Evolutionary conservation across 495 filamentous ascomycete genomes (phyloP), one percentile per base, ranked within the genome.

Genomic region (Monascus purpureus): DNA sequence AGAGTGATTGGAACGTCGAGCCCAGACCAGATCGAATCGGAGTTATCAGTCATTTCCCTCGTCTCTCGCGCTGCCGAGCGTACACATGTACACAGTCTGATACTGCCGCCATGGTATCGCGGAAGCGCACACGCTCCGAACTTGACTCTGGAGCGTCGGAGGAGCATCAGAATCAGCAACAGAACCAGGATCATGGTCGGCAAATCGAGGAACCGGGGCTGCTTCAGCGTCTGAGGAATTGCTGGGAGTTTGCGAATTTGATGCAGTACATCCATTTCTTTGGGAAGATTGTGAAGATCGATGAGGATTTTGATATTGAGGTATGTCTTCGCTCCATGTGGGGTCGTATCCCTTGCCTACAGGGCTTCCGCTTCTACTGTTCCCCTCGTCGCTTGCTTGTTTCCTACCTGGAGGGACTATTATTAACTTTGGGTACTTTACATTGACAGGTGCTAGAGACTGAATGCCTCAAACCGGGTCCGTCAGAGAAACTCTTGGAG

Each of bases 241-340:
- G 76, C 61, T 95, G 90, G 86, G 81, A 95, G 53, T 94, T 97
- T 55, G 82, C 90, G 28, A 86, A 84, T 49, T 67, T 97, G 4
- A 85, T 79, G 62, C 90, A 97, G 56, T 97, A 83, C 61, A 80
- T 95, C 33, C 75, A 74, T 43, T 70, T 85, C 32, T 97, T 97
- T 57, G 86, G 86, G 17, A 74, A 77, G 41, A 73, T 78, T 26
- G 76, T 92, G 55, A 92, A 88, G 57, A 79, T 93, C 36, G 81
- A 88, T 47, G 78, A 90, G 42, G 73, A 79, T 48, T 61, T 93
- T 31, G 80, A 79, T 40, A 80, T 93, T 38, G 85, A 93, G 58
- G 86, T 93, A 72, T 34, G 67, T 53, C 31, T 19, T 24, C 24
- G 24, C 13, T 34, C 11, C 29, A n/a, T n/a, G n/a, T n/a, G n/a